Evolutionary conservation across 2,329 filamentous ascomycete genomes (phyloP).

Genomic region (Pyrenophora graminea): DNA sequence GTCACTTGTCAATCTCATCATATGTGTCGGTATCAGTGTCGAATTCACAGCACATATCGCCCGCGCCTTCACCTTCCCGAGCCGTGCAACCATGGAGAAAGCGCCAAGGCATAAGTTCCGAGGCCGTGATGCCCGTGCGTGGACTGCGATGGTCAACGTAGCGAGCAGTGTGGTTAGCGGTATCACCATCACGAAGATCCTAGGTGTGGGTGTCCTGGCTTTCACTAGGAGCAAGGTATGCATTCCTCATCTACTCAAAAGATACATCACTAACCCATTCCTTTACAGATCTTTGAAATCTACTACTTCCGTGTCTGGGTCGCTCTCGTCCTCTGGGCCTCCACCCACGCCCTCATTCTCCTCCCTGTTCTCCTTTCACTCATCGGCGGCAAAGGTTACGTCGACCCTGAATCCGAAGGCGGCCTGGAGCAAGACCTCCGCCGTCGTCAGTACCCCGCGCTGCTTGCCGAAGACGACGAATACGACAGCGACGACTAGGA

Average conservation of each 20-base stretch:
- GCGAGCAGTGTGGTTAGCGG: constrained; percentile 93
- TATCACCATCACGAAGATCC: constrained; percentile 92
- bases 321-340: constrained; percentile 85
- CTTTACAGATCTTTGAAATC: constrained; percentile 81
- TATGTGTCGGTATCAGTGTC: constrained; percentile 93
- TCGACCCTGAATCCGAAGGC: constrained; percentile 84
- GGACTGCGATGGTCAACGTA: constrained; percentile 92
- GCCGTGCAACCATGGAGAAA: constrained; percentile 77
- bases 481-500: constrained; percentile 58
- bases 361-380: constrained; percentile 87
- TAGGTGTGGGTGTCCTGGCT: constrained; percentile 88
- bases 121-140: constrained; percentile 81
- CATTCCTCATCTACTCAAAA: too few species aligned
- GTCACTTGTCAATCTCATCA: constrained; percentile 92
- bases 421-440: constrained; percentile 89
- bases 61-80: constrained; percentile 93
- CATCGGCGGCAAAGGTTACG: constrained; percentile 80
- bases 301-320: constrained; percentile 99
- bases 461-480: constrained; percentile 73
- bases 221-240: constrained; percentile 82
- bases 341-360: constrained; percentile 86
- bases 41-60: constrained; percentile 98
- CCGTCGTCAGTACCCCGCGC: constrained; percentile 74
- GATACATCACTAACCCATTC: neutral
- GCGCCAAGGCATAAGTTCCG: constrained; percentile 74